These are phyloP conservation scores for Bipolaris bicolor DNA, from an alignment of 2,329 filamentous ascomycete genomes.

Conservation along the genomic window DNA sequence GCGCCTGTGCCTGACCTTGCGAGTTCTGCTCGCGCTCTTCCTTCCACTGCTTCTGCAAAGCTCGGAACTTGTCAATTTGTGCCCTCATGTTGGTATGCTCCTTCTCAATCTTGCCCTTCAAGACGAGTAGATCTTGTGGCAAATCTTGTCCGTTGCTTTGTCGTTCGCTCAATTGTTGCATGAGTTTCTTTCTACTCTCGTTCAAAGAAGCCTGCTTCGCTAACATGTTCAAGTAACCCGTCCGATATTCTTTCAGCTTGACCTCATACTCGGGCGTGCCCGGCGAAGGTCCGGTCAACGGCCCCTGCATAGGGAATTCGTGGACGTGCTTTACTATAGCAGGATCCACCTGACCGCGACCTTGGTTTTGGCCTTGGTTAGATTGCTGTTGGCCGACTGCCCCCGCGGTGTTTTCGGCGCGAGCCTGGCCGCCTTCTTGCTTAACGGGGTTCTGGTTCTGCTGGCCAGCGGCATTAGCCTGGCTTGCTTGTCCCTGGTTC, in stretches of 20 bases:
- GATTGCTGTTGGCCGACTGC: slow-evolving; percentile 18
- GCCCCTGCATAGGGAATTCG: slow-evolving; percentile 43
- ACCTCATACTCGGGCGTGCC: slow-evolving; percentile 47
- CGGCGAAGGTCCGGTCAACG: slow-evolving; percentile 31
- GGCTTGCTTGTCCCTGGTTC: slow-evolving; percentile 29
- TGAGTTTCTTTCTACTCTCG: slow-evolving; percentile 34
- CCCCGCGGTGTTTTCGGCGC: slow-evolving; percentile 9
- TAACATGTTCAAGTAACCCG: slow-evolving; percentile 44
- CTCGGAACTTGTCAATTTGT: slow-evolving; percentile 46
- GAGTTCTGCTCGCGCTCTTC: slow-evolving; percentile 41
- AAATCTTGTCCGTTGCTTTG: slow-evolving; percentile 42
- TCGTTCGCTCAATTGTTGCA: slow-evolving; percentile 39
- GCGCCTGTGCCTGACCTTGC: slow-evolving; percentile 40
- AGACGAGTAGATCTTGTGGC: slow-evolving; percentile 35
- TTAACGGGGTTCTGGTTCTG: slow-evolving; percentile 37
- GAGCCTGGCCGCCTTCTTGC: slow-evolving; percentile 26
- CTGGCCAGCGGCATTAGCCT: slow-evolving; percentile 36
- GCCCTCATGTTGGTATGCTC: slow-evolving; percentile 39
- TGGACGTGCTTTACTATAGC: slow-evolving; percentile 48
- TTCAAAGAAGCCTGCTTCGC: slow-evolving; percentile 40
- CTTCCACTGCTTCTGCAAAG: slow-evolving; percentile 44
- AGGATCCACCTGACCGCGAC: slow-evolving; percentile 29
- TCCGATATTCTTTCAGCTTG: slow-evolving; percentile 46
- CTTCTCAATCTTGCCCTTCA: slow-evolving; percentile 39
- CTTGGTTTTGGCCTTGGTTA: slow-evolving; percentile 16